Evolutionary conservation across 148 eudicot species (phyloP), one percentile per base, ranked within the genome.

Genomic region (Suaeda aralocaspica): DNA sequence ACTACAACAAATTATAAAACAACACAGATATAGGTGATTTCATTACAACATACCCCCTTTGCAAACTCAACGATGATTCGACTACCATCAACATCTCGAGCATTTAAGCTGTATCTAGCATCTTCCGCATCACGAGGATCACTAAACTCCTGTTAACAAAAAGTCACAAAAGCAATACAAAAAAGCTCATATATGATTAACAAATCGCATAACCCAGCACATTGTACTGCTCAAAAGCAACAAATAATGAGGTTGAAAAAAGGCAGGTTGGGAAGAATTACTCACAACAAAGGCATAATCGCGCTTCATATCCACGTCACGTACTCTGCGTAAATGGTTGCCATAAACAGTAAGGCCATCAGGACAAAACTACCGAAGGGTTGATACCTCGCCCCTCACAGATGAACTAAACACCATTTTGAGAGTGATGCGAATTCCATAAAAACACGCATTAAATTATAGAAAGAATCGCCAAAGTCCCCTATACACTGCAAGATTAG

Each of bases 341-440:
- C 90, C 94, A 92, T 76, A 89, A 92, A 92, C 90, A 90, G 87
- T 90, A 90, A 92, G 89, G 95, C 98, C 98, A 93, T 88, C 96
- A 88, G 79, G 86, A 84, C 89, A 79, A 84, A 93, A 83, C 85
- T 81, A 92, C 86, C 79, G 84, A 85, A 82, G 86, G 86, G 80
- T 83, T 80, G 89, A 83, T 79, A 88, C 88, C 86, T 85, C 80
- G 90, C 82, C 87, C 87, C 84, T 82, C 90, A 84, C 66, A 88
- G 90, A 87, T 76, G 89, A 88, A 90, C 92, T 84, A 93, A 87
- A 93, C 98, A 93, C 96, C 98, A 93, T 74, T 85, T 87, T 90
- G 96, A 87, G 90, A 85, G 78, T 84, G 91, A 88, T 81, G 89
- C 92, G 88, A 92, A 83, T 88, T 86, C 90, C 90, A 92, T 81